phyloP scores from a whole-genome alignment of 495 filamentous ascomycete species.

The Penicillium longicatenatum region DNA sequence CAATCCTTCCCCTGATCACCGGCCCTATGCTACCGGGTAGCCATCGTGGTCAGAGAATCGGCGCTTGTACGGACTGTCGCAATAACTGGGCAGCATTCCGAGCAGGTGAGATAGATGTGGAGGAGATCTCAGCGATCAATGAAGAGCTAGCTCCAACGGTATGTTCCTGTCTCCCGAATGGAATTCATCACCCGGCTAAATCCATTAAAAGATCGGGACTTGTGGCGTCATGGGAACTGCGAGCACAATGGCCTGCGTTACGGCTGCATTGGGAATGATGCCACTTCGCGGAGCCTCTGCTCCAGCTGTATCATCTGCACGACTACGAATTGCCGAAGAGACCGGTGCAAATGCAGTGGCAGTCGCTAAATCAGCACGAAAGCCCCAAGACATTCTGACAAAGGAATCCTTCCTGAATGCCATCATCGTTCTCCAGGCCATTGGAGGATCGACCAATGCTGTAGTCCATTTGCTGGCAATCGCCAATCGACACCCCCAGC shows the following conservation, averaged over 20 bases:
- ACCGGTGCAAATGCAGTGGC: conserved; percentile 60
- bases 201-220: conserved; percentile 53
- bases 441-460: conserved; percentile 70
- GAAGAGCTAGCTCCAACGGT: conserved; percentile 68
- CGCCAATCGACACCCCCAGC: conserved; percentile 56
- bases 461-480: conserved; percentile 69
- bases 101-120: conserved; percentile 61
- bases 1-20: conserved; percentile 61
- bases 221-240: conserved; percentile 74
- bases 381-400: conserved; percentile 59
- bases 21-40: conserved; percentile 71
- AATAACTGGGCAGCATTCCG: conserved; percentile 68
- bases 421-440: conserved; percentile 67
- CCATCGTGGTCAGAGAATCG: conserved; percentile 57
- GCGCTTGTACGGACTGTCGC: conserved; percentile 68
- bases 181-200: not conserved
- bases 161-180: conserved; percentile 13
- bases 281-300: conserved; percentile 61
- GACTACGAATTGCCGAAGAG: conserved; percentile 63
- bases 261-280: conserved; percentile 65
- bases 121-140: conserved; percentile 66
- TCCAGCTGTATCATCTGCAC: conserved; percentile 64
- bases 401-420: conserved; percentile 67
- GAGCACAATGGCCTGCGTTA: conserved; percentile 68
- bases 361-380: conserved; percentile 38